Percentiles rank a stretch among this genome's conserved stretches.
These are phyloP conservation scores for Bryoglossum gracile DNA, from an alignment of 495 filamentous ascomycete species.

Conservation along the genomic window DNA sequence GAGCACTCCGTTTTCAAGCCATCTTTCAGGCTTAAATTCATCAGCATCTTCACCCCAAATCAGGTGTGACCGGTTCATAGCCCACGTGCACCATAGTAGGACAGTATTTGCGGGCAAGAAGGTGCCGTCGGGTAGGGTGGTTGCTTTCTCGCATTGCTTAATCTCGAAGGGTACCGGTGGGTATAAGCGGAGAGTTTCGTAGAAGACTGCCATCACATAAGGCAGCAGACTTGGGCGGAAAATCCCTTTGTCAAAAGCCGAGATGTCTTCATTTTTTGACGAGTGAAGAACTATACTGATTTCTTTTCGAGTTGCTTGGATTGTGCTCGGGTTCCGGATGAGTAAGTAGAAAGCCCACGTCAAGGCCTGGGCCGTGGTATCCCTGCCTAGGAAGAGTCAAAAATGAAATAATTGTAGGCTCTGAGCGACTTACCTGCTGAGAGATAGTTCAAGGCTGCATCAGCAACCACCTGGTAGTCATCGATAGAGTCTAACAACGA, in stretches of 20 bases:
- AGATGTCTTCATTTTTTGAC: neutral
- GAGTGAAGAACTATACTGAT: conserved; percentile 13
- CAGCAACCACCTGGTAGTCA: conserved; percentile 42
- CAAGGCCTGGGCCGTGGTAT: conserved; percentile 54
- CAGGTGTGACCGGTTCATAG: conserved; percentile 47
- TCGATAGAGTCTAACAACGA: conserved; percentile 47
- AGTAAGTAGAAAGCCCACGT: conserved; percentile 54
- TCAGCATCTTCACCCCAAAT: conserved; percentile 51
- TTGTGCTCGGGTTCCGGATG: conserved; percentile 37
- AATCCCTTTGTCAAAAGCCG: conserved; percentile 27
- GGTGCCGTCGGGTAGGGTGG: conserved; percentile 51
- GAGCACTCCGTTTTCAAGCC: conserved; percentile 37
- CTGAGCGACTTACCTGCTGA: conserved; percentile 44
- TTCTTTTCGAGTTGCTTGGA: conserved; percentile 37
- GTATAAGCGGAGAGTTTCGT: conserved; percentile 48
- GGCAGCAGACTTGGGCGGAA: conserved; percentile 40
- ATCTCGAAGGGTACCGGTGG: conserved; percentile 57
- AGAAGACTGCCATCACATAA: conserved; percentile 49
- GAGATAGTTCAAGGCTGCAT: conserved; percentile 54
- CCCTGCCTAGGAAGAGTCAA: conserved; percentile 35
- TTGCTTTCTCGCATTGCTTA: conserved; percentile 42
- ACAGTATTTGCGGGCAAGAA: conserved; percentile 43
- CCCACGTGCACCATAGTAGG: conserved; percentile 52
- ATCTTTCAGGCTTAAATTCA: conserved; percentile 45
- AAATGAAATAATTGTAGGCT: neutral